A percentile compares a stretch with the other conserved stretches of the same genome.
These are phyloP conservation scores for Salix exigua DNA, from an alignment of 345 rosid genomes.

Conservation along the genomic window DNA sequence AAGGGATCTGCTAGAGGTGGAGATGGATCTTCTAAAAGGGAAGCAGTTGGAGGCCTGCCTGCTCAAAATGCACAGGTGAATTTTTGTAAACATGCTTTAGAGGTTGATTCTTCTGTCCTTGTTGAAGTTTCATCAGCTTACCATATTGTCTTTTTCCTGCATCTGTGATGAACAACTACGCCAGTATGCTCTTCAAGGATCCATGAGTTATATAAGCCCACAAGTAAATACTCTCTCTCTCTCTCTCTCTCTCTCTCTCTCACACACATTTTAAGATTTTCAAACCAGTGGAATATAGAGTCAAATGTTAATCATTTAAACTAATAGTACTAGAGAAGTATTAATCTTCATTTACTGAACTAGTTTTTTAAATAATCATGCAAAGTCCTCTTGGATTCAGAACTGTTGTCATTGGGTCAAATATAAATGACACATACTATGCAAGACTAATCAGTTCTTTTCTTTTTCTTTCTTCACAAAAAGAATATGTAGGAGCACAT, in stretches of 20 bases:
- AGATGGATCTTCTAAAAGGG: constrained; percentile 56
- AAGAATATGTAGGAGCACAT: background rate
- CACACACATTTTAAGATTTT: background rate
- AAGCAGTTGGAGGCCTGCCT: constrained; percentile 42
- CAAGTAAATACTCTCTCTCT: constrained; percentile 35
- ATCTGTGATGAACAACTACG: constrained; percentile 3
- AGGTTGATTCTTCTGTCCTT: background rate
- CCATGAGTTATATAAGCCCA: constrained; percentile 41
- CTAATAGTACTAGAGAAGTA: background rate
- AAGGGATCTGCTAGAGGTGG: constrained; percentile 68
- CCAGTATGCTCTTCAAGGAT: constrained; percentile 45
- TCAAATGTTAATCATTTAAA: background rate
- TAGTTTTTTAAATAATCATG: background rate
- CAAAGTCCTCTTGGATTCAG: background rate
- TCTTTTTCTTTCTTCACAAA: background rate
- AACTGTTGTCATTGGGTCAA: background rate
- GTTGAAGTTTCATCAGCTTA: background rate
- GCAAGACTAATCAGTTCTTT: background rate
- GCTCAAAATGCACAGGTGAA: constrained; percentile 54
- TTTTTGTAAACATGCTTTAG: constrained; percentile 1
- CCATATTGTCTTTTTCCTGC: constrained; percentile 9
- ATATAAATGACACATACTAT: background rate
- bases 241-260: constrained; percentile 4
- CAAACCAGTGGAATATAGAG: background rate
- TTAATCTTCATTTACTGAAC: background rate